Conservation (phyloP, 2,329 filamentous ascomycete genomes). For the Penicillium sp. region DNA sequence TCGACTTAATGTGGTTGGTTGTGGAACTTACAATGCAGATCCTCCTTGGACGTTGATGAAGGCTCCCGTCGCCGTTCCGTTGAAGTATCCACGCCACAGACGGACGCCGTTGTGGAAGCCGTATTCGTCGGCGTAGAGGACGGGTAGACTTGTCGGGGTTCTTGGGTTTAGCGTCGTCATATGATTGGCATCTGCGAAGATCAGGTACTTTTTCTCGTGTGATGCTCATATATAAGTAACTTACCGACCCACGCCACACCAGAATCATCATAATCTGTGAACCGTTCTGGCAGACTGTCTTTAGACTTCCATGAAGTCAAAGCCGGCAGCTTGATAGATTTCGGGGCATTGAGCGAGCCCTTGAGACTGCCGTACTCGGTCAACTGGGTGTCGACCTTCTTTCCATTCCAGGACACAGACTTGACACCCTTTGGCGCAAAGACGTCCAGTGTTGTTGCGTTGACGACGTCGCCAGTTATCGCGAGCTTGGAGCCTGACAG, state of each 20-base stretch:
- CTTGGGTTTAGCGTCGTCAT: conserved; percentile 42
- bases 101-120: conserved; percentile 46
- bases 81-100: conserved; percentile 47
- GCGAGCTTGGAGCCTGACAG: conserved; percentile 39
- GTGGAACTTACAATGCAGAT: conserved; percentile 42
- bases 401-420: conserved; percentile 53
- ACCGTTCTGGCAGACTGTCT: conserved; percentile 46
- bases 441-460: conserved; percentile 44
- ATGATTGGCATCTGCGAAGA: conserved; percentile 37
- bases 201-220: background rate
- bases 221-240: conserved; percentile 4
- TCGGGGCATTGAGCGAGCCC: conserved; percentile 31
- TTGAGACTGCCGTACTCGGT: conserved; percentile 42
- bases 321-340: conserved; percentile 31
- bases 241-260: conserved; percentile 35
- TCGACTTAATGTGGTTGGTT: background rate
- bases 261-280: conserved; percentile 43
- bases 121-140: conserved; percentile 49
- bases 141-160: conserved; percentile 44
- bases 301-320: conserved; percentile 41
- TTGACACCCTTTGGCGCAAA: conserved; percentile 49
- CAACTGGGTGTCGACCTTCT: conserved; percentile 29
- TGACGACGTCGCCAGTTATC: conserved; percentile 48
- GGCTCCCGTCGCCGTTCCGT: conserved; percentile 32
- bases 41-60: conserved; percentile 55